Evolutionary conservation across 2,329 filamentous ascomycete species (phyloP), one percentile per base, ranked within the genome.

Genomic region (Exophiala alcalophila): DNA sequence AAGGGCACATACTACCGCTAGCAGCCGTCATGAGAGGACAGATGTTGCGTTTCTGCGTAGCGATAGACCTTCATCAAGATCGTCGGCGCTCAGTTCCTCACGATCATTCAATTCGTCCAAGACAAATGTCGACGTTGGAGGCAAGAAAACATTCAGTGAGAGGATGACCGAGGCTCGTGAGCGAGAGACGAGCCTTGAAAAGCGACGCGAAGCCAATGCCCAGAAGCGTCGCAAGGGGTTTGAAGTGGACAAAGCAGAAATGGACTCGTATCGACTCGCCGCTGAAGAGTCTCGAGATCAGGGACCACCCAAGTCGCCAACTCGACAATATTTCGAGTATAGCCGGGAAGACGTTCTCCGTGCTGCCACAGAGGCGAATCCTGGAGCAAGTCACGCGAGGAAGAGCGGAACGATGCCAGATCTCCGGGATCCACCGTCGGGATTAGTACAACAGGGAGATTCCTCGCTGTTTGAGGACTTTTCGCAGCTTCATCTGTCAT

Each of bases 401-500:
- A 52, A 50, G 43, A 50, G 26, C 25, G 39, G 37, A 16, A 47
- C 41, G 3, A 39, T 47, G 33, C 47, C 47, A 2, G 35, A 45
- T 21, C 26, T 43, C 6, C 35, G 31, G 30, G 36, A 34, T 19
- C 29, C 42, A 16, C 33, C 33, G 12, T 42, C 49, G 2, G 44
- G 31, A 16, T 19, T 30, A 29, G 36, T 31, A 15, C 25, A 20
- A 18, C 11, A 53, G 20, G 66, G 71, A 1, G 77, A 80, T 46
- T 64, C 75, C 1, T 76, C 83, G 2, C 77, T 78, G 31, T 94
- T 92, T 57, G 92, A 98, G 57, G 78, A 86, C 2, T 95, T 90
- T 62, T 96, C 92, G 4, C 80, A 81, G 20, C 72, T 90, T 25
- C 89, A 96, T 60, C 75, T 98, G 10, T 86, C 84, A 4, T 88